Base-by-base conservation (phyloP, 495 filamentous ascomycete species). In the Daldinia vernicosa region DNA sequence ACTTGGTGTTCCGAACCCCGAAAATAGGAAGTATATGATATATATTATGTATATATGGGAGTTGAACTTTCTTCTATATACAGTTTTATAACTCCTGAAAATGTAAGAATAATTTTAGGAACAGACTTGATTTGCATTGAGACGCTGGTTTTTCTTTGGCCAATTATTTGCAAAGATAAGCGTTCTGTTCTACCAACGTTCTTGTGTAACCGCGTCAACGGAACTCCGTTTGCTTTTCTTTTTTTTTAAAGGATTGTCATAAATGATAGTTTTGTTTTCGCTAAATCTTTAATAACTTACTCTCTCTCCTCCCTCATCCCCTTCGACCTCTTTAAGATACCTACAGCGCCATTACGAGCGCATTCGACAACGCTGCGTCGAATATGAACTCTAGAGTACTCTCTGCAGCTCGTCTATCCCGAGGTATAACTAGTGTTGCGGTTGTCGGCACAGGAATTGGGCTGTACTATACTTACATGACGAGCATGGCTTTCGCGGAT, bases 391-490 rank as follows among this genome's bases (percentile, higher is more conserved):
- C 26, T 47, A 63, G 60, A 28, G 50, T 73, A 47, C 26, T 66
- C 1, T 9, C 62, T 14, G 22, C 43, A 19, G 12, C 62, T 56
- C 57, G 54, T 24, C 58, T 69, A 11, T 33, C 59, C 5, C 40
- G 63, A 19, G 57, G 65, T 7, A 27, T 69, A 28, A 50, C 60
- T 27, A 30, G 65, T 26, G 30, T 62, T 35, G 70, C 70, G 24
- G 14, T 72, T 19, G 68, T 66, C 17, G 66, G 75, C 9, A 19
- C 67, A 4, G 68, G 75, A 3, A 22, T 65, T 50, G 70, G 70
- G 1, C n/a, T 74, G n/a, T 77, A 75, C 52, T 76, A 70, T 22
- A 63, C 54, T 15, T 71, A 73, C 54, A 66, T 72, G 52, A 62
- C 56, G 11, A 65, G 28, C 40, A 58, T 74, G 6, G 74, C 55